Percentiles rank a stretch among this genome's conserved stretches.
Conservation (phyloP, 306 rosid species). For the Casuarina equisetifolia region DNA sequence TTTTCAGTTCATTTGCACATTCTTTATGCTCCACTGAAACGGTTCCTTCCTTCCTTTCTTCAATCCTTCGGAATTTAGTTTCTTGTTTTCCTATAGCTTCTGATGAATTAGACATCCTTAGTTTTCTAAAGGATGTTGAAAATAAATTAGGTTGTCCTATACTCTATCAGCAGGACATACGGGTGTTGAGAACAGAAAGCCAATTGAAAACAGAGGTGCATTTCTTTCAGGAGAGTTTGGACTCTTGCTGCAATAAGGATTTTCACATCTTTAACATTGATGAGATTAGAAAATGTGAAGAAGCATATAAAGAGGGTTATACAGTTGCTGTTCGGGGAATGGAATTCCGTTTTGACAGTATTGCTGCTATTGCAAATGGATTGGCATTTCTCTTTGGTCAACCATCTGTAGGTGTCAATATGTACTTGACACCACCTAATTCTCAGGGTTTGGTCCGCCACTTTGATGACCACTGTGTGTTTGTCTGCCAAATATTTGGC, state of each 20-base stretch:
- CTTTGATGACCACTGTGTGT: conserved; percentile 84
- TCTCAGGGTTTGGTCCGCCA: conserved; percentile 87
- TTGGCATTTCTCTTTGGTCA: conserved; percentile 77
- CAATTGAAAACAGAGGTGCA: conserved; percentile 55
- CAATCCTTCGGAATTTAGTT: conserved; percentile 51
- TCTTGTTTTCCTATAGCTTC: conserved; percentile 83
- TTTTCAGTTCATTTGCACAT: conserved; percentile 40
- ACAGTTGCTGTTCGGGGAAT: conserved; percentile 82
- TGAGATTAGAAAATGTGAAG: conserved; percentile 51
- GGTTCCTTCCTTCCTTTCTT: conserved; percentile 52
- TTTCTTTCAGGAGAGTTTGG: conserved; percentile 46
- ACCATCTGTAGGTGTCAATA: conserved; percentile 86
- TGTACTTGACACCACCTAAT: conserved; percentile 87
- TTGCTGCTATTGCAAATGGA: conserved; percentile 67
- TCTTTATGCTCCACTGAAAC: conserved; percentile 41
- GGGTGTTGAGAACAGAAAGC: conserved; percentile 64
- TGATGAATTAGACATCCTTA: conserved; percentile 64
- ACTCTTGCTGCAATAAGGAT: conserved; percentile 37
- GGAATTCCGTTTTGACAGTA: conserved; percentile 64
- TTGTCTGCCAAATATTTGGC: conserved; percentile 82
- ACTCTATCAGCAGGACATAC: conserved; percentile 70
- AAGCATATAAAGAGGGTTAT: conserved; percentile 74
- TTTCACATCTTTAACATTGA: conserved; percentile 41
- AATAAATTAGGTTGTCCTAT: conserved; percentile 68
- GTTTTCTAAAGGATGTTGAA: conserved; percentile 60